Conservation (phyloP, 2,329 filamentous ascomycete genomes). For the Pseudogymnoascus sp. region DNA sequence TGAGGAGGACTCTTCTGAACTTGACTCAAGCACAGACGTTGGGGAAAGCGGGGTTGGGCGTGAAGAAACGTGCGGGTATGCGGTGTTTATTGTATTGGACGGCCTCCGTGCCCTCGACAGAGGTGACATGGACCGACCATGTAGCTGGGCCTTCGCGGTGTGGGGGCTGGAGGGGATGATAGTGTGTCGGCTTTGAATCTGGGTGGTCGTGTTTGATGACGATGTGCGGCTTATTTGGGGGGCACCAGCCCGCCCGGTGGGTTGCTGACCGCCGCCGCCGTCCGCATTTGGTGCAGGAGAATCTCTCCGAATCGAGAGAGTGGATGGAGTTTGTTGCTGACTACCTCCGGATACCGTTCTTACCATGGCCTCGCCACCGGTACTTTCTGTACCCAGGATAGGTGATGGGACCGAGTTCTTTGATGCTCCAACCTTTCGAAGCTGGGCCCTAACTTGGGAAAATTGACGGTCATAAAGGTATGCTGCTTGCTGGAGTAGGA, state of each 20-base stretch:
- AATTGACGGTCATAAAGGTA: constrained; percentile 90
- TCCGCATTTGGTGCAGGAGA: constrained; percentile 21
- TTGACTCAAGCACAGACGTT: constrained; percentile 16
- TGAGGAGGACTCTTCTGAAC: constrained; percentile 22
- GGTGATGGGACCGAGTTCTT: constrained; percentile 50
- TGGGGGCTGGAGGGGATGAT: constrained; percentile 21
- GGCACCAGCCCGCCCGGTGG: constrained; percentile 12
- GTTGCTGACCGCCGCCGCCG: constrained; percentile 15
- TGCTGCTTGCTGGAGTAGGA: constrained; percentile 86
- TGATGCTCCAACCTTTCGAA: constrained; percentile 64
- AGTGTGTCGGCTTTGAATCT: constrained; percentile 22
- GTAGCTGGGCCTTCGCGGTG: constrained; percentile 20
- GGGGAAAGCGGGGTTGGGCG: constrained; percentile 16
- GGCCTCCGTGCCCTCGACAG: constrained; percentile 16
- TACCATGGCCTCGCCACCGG: constrained; percentile 41
- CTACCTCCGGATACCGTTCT: constrained; percentile 42
- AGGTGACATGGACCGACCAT: constrained; percentile 23
- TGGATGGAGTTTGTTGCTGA: constrained; percentile 22
- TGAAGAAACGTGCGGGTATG: constrained; percentile 12
- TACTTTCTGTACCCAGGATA: constrained; percentile 39
- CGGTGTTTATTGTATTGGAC: constrained; percentile 10
- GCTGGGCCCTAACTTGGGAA: constrained; percentile 82
- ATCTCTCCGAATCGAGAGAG: constrained; percentile 25
- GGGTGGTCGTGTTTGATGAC: constrained; percentile 24
- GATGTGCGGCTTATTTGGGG: constrained; percentile 27